Conservation (phyloP, 2,329 filamentous ascomycete species). For the Clarireedia hainanense region DNA sequence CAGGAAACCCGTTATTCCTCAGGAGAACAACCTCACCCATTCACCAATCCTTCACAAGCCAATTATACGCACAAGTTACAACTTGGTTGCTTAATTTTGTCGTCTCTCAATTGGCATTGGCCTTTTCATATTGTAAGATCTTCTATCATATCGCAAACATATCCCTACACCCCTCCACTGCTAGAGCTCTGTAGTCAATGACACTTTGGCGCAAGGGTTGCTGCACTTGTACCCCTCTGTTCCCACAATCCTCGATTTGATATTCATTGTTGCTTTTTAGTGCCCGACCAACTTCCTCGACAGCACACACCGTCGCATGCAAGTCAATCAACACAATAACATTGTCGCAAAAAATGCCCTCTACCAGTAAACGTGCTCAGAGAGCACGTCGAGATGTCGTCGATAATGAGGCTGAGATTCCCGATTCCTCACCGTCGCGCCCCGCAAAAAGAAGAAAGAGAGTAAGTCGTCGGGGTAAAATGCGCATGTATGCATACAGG, state of each 20-base stretch:
- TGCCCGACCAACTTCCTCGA: neutral
- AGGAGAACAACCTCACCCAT: neutral
- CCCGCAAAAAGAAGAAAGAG: slow-evolving; percentile 59
- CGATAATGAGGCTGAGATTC: slow-evolving; percentile 22
- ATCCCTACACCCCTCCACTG: slow-evolving; percentile 1
- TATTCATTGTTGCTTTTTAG: slow-evolving; percentile 6
- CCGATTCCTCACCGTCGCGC: slow-evolving; percentile 48
- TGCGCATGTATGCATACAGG: slow-evolving; percentile 1
- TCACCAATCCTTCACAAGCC: neutral
- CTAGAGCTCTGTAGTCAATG: slow-evolving; percentile 9
- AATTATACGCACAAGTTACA: neutral
- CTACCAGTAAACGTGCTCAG: slow-evolving; percentile 33
- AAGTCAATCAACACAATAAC: slow-evolving; percentile 2
- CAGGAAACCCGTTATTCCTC: neutral
- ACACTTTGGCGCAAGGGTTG: slow-evolving; percentile 17
- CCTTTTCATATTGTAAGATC: neutral
- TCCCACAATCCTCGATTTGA: slow-evolving; percentile 3
- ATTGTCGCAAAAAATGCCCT: slow-evolving; percentile 27
- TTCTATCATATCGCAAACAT: neutral
- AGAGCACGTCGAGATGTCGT: slow-evolving; percentile 31
- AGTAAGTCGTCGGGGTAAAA: slow-evolving; percentile 31
- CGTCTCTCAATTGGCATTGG: neutral
- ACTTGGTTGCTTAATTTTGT: neutral
- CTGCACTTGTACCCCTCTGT: slow-evolving; percentile 9
- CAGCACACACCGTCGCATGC: slow-evolving; percentile 3